phyloP scores from a whole-genome alignment of 805 yeast genomes.

The Millerozyma acaciae region DNA sequence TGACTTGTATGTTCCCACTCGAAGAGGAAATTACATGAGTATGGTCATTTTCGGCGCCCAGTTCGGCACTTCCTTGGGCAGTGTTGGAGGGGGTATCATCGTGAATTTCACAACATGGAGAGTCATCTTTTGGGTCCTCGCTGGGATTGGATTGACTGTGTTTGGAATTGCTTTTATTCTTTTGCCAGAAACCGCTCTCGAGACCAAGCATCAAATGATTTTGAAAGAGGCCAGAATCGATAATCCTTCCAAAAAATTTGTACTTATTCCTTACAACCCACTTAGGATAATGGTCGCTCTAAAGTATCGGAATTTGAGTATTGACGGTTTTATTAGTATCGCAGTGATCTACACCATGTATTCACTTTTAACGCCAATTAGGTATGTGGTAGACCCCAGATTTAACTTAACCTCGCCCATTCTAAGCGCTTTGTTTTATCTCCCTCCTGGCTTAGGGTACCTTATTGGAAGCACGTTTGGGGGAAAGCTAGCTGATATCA shows the following conservation, averaged over 20 bases:
- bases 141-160: constrained; percentile 39
- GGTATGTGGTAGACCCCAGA: constrained; percentile 54
- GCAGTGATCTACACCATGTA: constrained; percentile 49
- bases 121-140: constrained; percentile 48
- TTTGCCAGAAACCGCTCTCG: constrained; percentile 44
- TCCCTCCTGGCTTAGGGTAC: constrained; percentile 58
- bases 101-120: constrained; percentile 52
- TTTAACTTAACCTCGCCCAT: constrained; percentile 47
- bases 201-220: constrained; percentile 18
- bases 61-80: constrained; percentile 51
- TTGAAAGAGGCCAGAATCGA: constrained; percentile 10
- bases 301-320: constrained; percentile 38
- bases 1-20: constrained; percentile 47
- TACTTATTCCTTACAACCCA: constrained; percentile 45
- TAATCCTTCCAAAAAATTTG: constrained; percentile 31
- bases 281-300: constrained; percentile 41
- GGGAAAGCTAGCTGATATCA: constrained; percentile 49
- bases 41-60: constrained; percentile 49
- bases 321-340: constrained; percentile 41
- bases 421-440: constrained; percentile 49
- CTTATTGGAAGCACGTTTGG: constrained; percentile 48
- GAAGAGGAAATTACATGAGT: constrained; percentile 51
- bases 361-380: constrained; percentile 49
- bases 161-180: constrained; percentile 33
- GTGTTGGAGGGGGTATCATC: constrained; percentile 50